Percentiles rank a stretch among this genome's conserved stretches.
Conservation (phyloP, 306 rosid species). For the Cicer cuneatum region DNA sequence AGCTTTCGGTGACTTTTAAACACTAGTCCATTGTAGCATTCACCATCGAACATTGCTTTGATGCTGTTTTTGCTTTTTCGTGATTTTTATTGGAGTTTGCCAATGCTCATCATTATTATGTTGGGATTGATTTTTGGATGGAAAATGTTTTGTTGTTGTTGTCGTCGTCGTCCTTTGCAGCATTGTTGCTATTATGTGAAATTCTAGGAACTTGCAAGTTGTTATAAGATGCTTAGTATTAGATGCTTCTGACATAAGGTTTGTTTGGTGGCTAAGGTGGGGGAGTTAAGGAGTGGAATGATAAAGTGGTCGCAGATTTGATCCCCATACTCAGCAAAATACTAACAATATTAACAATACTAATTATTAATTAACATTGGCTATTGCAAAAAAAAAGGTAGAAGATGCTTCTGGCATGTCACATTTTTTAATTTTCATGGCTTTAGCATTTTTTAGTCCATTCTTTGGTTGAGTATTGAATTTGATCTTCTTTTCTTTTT, state of each 20-base stretch:
- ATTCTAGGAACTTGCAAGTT: not conserved
- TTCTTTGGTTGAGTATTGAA: not conserved
- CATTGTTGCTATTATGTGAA: not conserved
- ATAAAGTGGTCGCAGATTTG: no score
- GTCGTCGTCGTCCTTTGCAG: not conserved
- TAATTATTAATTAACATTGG: no score
- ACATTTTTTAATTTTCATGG: conserved; percentile 7
- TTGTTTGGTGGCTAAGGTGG: no score
- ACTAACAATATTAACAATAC: no score
- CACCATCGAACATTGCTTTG: not conserved
- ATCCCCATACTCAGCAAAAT: no score
- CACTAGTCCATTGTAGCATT: no score
- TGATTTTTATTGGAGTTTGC: conserved; percentile 12
- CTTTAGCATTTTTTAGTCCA: not conserved
- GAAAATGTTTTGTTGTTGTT: conserved; percentile 15
- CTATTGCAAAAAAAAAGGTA: not conserved
- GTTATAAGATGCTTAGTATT: conserved; percentile 15
- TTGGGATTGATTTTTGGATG: conserved; percentile 15
- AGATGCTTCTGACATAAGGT: no score
- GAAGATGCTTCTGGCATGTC: conserved; percentile 3
- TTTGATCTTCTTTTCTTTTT: not conserved
- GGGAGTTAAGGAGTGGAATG: no score
- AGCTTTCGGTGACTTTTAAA: no score
- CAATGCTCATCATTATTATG: conserved; percentile 10
- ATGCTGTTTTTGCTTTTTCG: not conserved